Evolutionary conservation across 441 rosid genomes (phyloP).

Genomic region (Arabidopsis hybrid): DNA sequence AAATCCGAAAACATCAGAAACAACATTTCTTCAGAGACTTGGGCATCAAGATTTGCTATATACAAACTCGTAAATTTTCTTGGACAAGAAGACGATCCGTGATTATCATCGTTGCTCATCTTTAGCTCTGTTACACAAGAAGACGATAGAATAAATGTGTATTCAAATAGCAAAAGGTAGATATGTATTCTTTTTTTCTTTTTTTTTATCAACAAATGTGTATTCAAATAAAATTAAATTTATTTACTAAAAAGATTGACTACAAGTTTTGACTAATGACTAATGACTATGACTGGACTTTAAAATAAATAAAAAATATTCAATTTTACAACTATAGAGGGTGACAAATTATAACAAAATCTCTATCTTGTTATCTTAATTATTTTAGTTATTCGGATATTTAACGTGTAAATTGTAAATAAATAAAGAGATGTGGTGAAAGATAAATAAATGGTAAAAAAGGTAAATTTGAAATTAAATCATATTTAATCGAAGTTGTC

Average conservation of each 20-base stretch:
- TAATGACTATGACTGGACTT: background rate
- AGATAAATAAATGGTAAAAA: background rate
- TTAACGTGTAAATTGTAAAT: background rate
- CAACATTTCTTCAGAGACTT: slow-evolving; percentile 32
- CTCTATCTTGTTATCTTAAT: background rate
- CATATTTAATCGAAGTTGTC: too few species aligned
- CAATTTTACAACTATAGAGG: background rate
- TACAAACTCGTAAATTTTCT: slow-evolving; percentile 34
- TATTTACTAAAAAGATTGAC: slow-evolving; percentile 10
- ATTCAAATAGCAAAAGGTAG: background rate
- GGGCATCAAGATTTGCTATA: slow-evolving; percentile 30
- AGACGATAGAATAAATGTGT: too few species aligned
- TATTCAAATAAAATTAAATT: slow-evolving; percentile 10
- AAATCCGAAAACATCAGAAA: slow-evolving; percentile 30
- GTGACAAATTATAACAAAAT: background rate
- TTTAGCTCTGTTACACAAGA: slow-evolving; percentile 8
- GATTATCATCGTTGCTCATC: slow-evolving; percentile 22
- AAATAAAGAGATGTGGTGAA: background rate
- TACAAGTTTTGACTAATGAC: background rate
- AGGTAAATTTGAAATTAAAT: background rate
- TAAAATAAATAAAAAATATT: background rate
- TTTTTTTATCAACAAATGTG: background rate
- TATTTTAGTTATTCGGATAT: background rate
- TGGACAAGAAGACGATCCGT: slow-evolving; percentile 10
- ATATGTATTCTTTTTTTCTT: too few species aligned